phyloP scores from a whole-genome alignment of 2,329 filamentous ascomycete species.

The Endoconidiophora polonica region DNA sequence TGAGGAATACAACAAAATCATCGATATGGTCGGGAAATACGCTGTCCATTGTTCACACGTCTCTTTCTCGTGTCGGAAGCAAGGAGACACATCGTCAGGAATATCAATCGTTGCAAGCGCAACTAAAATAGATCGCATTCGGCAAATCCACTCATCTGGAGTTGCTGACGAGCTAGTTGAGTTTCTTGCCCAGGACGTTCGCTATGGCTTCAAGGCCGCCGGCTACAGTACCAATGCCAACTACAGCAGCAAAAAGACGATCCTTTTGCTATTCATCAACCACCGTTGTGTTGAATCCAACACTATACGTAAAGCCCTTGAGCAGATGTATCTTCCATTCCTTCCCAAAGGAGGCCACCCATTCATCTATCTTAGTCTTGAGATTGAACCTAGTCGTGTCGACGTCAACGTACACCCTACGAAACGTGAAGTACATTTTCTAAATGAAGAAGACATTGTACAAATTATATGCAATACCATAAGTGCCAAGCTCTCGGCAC shows the following conservation, averaged over 20 bases:
- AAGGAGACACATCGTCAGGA: conserved; percentile 70
- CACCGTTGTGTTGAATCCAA: conserved; percentile 84
- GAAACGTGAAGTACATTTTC: conserved; percentile 89
- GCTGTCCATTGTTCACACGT: conserved; percentile 84
- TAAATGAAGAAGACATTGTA: conserved; percentile 94
- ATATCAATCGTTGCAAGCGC: conserved; percentile 64
- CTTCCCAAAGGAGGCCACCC: conserved; percentile 88
- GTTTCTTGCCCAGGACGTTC: conserved; percentile 52
- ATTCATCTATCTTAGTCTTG: conserved; percentile 79
- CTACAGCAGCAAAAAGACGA: conserved; percentile 81
- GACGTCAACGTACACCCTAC: conserved; percentile 98
- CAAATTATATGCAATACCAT: conserved; percentile 71
- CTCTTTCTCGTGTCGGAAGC: conserved; percentile 91
- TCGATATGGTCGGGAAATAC: conserved; percentile 86
- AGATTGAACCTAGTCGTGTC: conserved; percentile 80
- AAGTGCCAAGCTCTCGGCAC: conserved; percentile 58
- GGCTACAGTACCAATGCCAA: conserved; percentile 86
- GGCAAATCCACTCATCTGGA: conserved; percentile 69
- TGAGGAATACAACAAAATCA: conserved; percentile 95
- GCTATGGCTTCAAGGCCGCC: conserved; percentile 68
- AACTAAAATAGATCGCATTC: conserved; percentile 63
- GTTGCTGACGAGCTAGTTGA: conserved; percentile 80
- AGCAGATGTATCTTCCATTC: conserved; percentile 76
- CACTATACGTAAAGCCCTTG: conserved; percentile 72
- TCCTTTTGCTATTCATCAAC: conserved; percentile 85